These are phyloP conservation scores for Aspergillus neoniger DNA, from an alignment of 2,329 filamentous ascomycete species.

Conservation along the genomic window DNA sequence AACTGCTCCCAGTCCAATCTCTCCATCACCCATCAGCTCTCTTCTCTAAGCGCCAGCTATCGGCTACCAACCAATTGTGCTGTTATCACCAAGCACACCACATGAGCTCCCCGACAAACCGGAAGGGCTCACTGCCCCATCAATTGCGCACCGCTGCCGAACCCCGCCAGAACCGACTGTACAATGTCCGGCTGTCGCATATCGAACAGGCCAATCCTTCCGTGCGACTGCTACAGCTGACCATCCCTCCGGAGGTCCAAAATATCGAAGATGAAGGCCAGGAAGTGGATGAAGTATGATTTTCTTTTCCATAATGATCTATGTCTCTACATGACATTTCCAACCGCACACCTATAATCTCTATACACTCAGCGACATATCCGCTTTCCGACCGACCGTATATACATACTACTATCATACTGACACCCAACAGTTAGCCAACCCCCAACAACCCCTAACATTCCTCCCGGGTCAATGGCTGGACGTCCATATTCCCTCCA, in stretches of 20 bases:
- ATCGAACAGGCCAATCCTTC: conserved; percentile 67
- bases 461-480: conserved; percentile 88
- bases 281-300: conserved; percentile 51
- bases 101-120: conserved; percentile 31
- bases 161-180: conserved; percentile 67
- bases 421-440: not conserved
- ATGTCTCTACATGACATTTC: not conserved
- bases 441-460: conserved; percentile 44
- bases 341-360: not conserved
- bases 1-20: not conserved
- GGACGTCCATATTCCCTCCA: conserved; percentile 72
- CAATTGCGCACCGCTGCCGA: conserved; percentile 73
- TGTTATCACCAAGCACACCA: conserved; percentile 7
- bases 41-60: conserved; percentile 8
- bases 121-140: conserved; percentile 54
- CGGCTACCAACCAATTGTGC: not conserved
- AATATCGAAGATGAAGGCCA: conserved; percentile 22
- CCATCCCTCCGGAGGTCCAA: conserved; percentile 52
- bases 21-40: conserved; percentile 10
- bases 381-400: not conserved
- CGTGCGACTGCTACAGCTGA: conserved; percentile 69
- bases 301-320: not conserved
- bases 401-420: not conserved
- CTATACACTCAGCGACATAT: not conserved
- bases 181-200: conserved; percentile 61